phyloP scores from a whole-genome alignment of 1,284 basidiomycete species.

The Puccinia triticina region DNA sequence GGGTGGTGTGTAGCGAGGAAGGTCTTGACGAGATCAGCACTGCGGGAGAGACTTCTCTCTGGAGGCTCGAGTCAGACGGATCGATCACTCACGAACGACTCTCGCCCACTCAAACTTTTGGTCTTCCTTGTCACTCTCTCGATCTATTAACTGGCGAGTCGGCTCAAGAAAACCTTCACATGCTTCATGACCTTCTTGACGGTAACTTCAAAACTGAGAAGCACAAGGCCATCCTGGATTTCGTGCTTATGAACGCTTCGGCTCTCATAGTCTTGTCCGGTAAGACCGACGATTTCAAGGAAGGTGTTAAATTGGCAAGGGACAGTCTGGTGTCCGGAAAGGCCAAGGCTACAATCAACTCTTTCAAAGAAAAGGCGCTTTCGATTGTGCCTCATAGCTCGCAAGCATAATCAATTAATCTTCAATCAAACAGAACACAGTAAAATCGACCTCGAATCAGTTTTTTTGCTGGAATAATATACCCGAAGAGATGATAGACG shows the following conservation, averaged over 20 bases:
- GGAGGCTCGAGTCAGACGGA: slow-evolving; percentile 60
- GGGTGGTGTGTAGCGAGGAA: slow-evolving; percentile 93
- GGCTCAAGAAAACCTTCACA: slow-evolving; percentile 74
- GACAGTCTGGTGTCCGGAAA: slow-evolving; percentile 73
- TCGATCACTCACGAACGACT: not conserved
- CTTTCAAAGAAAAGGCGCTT: slow-evolving; percentile 60
- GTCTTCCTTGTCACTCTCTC: slow-evolving; percentile 36
- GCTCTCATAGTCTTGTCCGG: slow-evolving; percentile 80
- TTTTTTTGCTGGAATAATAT: not conserved
- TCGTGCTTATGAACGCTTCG: slow-evolving; percentile 81
- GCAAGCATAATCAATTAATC: not conserved
- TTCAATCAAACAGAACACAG: not conserved
- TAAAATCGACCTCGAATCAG: not conserved
- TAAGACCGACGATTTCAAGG: slow-evolving; percentile 69
- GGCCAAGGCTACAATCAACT: slow-evolving; percentile 73
- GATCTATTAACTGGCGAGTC: slow-evolving; percentile 53
- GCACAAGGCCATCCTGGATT: slow-evolving; percentile 70
- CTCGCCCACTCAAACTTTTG: slow-evolving; percentile 25
- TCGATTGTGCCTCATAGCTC: not conserved
- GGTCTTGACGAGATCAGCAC: slow-evolving; percentile 92
- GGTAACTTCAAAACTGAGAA: slow-evolving; percentile 53
- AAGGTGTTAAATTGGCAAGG: slow-evolving; percentile 74
- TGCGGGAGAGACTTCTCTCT: slow-evolving; percentile 79
- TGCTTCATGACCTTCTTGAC: slow-evolving; percentile 68
- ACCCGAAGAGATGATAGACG: not conserved